Base-by-base conservation (phyloP, 495 filamentous ascomycete species). In the Podospora comata region DNA sequence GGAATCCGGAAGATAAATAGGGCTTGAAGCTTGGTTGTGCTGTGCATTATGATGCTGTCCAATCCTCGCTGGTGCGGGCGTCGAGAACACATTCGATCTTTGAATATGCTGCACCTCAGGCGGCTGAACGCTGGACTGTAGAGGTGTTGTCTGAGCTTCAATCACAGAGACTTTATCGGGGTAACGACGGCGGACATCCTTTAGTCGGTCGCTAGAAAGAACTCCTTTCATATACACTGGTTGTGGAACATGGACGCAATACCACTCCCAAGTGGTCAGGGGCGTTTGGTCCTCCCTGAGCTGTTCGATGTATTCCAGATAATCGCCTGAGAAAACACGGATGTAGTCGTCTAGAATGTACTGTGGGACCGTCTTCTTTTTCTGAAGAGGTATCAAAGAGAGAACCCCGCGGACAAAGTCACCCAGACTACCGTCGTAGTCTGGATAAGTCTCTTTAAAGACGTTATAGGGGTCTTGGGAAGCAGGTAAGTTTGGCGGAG, bases 331-430 rank as follows among this genome's bases (percentile, higher is more conserved):
- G 68, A 81, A 82, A 4, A 81, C 79, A 16, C 83, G 78, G 64
- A 92, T 81, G 71, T 90, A 90, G 66, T 93, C 90, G 73, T 93
- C 90, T 76, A 87, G 92, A 0, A 90, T 68, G 54, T 80, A 86
- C 26, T 80, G 69, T 26, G 81, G 67, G 28, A 88, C 65, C 19
- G 76, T 53, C 6, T 76, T 82, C 13, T 73, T 66, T 26, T 76
- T 72, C 16, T 80, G 73, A 20, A 89, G 79, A 26, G 77, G 73
- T 27, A 84, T 77, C 11, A 93, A 77, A 64, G 83, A 86, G 11
- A 80, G 76, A 65, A 89, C 86, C 0, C 85, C 78, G 16, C 80
- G 76, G 1, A 84, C 71, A 62, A 92, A 92, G 67, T 86, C 80
- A 0, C 62, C 66, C 11, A 84, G 78, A 20, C 78, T 84, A 3